Evolutionary conservation across 2,329 filamentous ascomycete genomes (phyloP).

Genomic region (Aureobasidium melanogenum): DNA sequence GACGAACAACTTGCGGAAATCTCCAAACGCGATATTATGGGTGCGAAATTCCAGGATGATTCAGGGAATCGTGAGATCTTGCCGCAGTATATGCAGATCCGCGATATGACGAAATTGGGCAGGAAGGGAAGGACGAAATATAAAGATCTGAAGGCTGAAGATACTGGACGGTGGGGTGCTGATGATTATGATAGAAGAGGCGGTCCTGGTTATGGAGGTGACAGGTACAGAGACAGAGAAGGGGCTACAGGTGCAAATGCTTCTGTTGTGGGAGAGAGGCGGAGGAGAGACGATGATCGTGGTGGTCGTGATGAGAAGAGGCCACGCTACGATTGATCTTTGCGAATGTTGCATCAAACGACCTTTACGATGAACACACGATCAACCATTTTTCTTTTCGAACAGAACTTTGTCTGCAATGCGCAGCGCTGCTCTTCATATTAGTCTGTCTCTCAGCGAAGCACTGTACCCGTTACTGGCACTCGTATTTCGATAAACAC

Average conservation of each 20-base stretch:
- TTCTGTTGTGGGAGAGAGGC: slow-evolving; percentile 58
- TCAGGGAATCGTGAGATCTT: slow-evolving; percentile 71
- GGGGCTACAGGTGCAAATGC: slow-evolving; percentile 59
- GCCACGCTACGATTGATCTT: slow-evolving; percentile 26
- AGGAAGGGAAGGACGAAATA: slow-evolving; percentile 89
- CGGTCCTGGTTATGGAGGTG: slow-evolving; percentile 51
- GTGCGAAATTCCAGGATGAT: slow-evolving; percentile 72
- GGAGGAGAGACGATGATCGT: slow-evolving; percentile 33
- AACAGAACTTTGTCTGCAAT: no score
- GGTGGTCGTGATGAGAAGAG: slow-evolving; percentile 37
- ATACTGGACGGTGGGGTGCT: slow-evolving; percentile 76
- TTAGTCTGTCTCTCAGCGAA: no score
- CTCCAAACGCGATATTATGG: slow-evolving; percentile 76
- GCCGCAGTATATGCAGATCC: slow-evolving; percentile 83
- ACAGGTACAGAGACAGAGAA: slow-evolving; percentile 44
- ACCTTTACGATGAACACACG: neutral
- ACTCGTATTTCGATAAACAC: neutral
- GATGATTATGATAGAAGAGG: slow-evolving; percentile 43
- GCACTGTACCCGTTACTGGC: no score
- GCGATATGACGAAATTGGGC: slow-evolving; percentile 89
- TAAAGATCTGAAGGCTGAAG: slow-evolving; percentile 76
- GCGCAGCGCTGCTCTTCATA: no score
- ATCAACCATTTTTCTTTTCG: no score
- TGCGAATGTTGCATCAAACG: neutral
- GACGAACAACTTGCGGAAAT: slow-evolving; percentile 52